Base-by-base conservation (phyloP, 495 filamentous ascomycete species). In the Xylaria sp. region DNA sequence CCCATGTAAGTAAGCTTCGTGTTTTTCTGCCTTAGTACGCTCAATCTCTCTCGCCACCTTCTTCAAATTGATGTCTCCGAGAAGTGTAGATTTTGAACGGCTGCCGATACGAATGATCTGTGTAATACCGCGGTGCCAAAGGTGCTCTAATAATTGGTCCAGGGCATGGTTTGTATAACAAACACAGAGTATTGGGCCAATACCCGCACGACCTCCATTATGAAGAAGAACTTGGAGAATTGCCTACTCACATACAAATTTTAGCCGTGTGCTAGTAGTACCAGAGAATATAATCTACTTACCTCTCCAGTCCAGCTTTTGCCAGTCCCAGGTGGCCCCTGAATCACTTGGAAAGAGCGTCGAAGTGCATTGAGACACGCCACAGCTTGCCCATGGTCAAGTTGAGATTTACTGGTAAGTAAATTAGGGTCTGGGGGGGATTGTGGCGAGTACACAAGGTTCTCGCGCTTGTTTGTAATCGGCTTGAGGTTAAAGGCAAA, bases 251-350 rank as follows among this genome's bases (percentile, higher is more conserved):
- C 14, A 14, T 3, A 24, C 0, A 37, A n/a, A 21, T 12, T 12
- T 59, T 21, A 59, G 57, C 31, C 17, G 35, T 31, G 24, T 11
- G 52, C 21, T 29, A 0, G 12, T 55, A 26, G 9, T 31, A 31
- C 31, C 11, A 55, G 17, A 37, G 11, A 12, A 29, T 33, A 24
- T 17, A 48, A 24, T 24, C 26, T 62, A 59, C 33, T 48, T 69
- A 69, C 55, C 55, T 59, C 55, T 59, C 55, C 55, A 9, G 55
- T 59, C 55, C 84, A 92, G 44, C 82, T 87, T 75, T 97, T 95
- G 1, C 93, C 93, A 1, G 92, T 94, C 0, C 93, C 93, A 6
- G 93, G 93, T 0, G 93, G 93, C 0, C 93, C 93, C 83, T 95
- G 92, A 24, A 94, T 92, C 0, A 93, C 79, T 6, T 88, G 87